Conservation (phyloP, 23 red algal species). For the Chondrus crispus region DNA sequence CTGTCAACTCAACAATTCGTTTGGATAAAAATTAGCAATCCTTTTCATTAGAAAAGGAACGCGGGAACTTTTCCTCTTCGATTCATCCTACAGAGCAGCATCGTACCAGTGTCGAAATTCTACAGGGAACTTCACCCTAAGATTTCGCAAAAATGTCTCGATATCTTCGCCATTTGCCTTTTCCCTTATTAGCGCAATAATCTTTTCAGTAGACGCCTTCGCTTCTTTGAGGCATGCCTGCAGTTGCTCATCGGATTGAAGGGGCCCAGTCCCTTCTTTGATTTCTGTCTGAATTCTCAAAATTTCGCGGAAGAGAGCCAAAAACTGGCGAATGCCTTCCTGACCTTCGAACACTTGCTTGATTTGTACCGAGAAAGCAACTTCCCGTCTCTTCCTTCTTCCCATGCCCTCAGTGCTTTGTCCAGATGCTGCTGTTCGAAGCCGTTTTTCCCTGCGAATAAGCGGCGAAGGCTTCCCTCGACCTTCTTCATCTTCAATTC, state of each 20-base stretch:
- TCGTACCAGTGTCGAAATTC: conserved; percentile 32
- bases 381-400: no score
- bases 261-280: conserved; percentile 19
- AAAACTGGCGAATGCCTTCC: conserved; percentile 16
- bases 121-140: conserved; percentile 23
- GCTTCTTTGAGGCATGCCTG: not conserved
- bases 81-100: not conserved
- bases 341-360: conserved; percentile 17
- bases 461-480: no score
- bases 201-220: conserved; percentile 8
- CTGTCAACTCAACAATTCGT: no score
- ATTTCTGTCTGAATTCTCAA: conserved; percentile 1
- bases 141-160: not conserved
- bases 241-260: not conserved
- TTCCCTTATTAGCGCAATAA: not conserved
- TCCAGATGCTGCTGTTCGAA: no score
- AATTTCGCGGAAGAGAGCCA: conserved; percentile 35
- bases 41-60: no score
- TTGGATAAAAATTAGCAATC: no score
- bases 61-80: no score
- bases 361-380: conserved; percentile 24
- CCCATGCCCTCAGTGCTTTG: no score
- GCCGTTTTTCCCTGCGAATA: no score
- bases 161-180: not conserved
- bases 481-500: not conserved